Percentiles rank a stretch among this genome's conserved stretches.
phyloP scores from a whole-genome alignment of 257 asterid species.

The Cruciata laevipes region DNA sequence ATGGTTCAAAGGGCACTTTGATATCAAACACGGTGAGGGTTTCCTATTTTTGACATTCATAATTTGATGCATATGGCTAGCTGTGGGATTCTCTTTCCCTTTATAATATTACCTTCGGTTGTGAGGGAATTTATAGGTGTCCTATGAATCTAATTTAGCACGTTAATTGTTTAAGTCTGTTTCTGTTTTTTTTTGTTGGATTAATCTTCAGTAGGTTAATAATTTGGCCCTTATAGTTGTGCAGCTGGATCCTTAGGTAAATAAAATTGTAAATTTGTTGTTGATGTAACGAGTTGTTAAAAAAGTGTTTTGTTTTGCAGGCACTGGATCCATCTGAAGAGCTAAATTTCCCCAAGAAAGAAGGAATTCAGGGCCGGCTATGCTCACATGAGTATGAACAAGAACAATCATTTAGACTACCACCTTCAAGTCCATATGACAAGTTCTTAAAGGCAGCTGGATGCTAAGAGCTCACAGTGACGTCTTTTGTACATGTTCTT shows the following conservation, averaged over 20 bases:
- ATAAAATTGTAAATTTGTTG: background rate
- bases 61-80: background rate
- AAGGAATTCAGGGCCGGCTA: conserved; percentile 9
- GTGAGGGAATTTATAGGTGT: background rate
- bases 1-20: conserved; percentile 12
- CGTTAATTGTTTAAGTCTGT: background rate
- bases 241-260: background rate
- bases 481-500: conserved; percentile 13
- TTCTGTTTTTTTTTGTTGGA: background rate
- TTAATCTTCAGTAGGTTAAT: no score
- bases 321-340: conserved; percentile 21
- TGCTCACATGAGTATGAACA: conserved; percentile 31
- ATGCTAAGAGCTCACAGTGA: conserved; percentile 18
- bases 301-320: conserved; percentile 10
- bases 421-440: conserved; percentile 53
- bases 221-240: no score
- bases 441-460: conserved; percentile 49
- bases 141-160: background rate
- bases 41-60: conserved; percentile 1
- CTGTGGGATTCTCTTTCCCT: background rate
- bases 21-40: conserved; percentile 22
- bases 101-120: no score
- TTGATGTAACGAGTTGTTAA: no score
- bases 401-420: conserved; percentile 39
- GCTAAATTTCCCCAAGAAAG: conserved; percentile 7